These are phyloP conservation scores for Colletotrichum aenigma DNA, from an alignment of 2,329 filamentous ascomycete genomes.

Conservation along the genomic window DNA sequence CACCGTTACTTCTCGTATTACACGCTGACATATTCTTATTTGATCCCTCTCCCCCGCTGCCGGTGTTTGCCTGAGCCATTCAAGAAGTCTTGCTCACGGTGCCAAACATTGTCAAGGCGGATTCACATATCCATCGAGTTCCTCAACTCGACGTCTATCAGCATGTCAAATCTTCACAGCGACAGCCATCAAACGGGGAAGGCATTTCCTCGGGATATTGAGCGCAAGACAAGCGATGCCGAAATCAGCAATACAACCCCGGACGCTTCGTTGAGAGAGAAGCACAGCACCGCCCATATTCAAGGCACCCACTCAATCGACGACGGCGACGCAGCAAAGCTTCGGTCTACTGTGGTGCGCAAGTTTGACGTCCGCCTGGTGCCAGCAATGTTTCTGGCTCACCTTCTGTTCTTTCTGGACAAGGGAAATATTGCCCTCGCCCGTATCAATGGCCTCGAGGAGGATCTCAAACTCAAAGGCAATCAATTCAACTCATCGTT, in stretches of 20 bases:
- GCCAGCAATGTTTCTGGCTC: conserved; percentile 10
- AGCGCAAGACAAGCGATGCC: background rate
- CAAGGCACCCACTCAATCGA: background rate
- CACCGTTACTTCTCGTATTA: background rate
- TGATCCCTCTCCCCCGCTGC: background rate
- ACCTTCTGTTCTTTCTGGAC: conserved; percentile 22
- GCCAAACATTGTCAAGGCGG: background rate
- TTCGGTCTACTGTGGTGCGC: background rate
- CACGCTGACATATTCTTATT: background rate
- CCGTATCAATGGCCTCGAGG: conserved; percentile 21
- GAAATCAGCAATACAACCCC: background rate
- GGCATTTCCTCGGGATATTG: background rate
- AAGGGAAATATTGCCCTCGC: conserved; percentile 21
- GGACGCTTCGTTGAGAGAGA: background rate
- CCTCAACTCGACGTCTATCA: background rate
- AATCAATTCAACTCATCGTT: conserved; percentile 24
- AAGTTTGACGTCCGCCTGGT: conserved; percentile 19
- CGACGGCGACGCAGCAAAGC: background rate
- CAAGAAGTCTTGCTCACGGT: background rate
- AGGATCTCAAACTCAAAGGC: background rate
- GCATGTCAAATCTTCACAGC: background rate
- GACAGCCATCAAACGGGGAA: background rate
- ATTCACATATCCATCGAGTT: background rate
- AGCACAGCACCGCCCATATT: background rate
- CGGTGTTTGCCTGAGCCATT: background rate